Evolutionary conservation across 2,329 filamentous ascomycete species (phyloP).

Genomic region (Magnaporthales sp.): DNA sequence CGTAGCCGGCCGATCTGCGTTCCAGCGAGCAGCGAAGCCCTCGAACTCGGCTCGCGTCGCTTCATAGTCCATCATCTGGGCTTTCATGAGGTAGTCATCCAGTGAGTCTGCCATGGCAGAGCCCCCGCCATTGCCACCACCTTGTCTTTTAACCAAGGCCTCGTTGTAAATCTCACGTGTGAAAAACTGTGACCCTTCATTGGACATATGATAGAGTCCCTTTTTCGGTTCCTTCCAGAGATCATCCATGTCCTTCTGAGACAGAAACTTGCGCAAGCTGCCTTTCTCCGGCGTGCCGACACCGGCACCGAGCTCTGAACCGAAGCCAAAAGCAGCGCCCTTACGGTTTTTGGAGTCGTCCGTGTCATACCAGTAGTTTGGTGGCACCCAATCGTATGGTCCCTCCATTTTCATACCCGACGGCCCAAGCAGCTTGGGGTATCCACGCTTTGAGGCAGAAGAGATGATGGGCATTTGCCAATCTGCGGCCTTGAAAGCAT

Average conservation of each 20-base stretch:
- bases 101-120: constrained; percentile 17
- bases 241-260: constrained; percentile 37
- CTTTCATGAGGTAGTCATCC: constrained; percentile 49
- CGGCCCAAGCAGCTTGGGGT: constrained; percentile 39
- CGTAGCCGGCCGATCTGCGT: constrained; percentile 40
- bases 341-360: constrained; percentile 27
- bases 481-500: constrained; percentile 37
- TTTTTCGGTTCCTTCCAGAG: constrained; percentile 47
- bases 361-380: constrained; percentile 53
- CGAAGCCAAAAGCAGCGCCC: constrained; percentile 55
- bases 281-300: constrained; percentile 51
- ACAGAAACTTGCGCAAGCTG: constrained; percentile 46
- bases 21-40: constrained; percentile 43
- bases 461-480: constrained; percentile 51
- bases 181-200: constrained; percentile 43
- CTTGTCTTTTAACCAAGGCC: constrained; percentile 43
- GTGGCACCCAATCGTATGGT: constrained; percentile 58
- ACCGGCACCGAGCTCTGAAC: constrained; percentile 52
- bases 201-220: constrained; percentile 51
- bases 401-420: constrained; percentile 59
- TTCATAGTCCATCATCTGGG: constrained; percentile 57
- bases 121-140: constrained; percentile 14
- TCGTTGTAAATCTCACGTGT: constrained; percentile 49
- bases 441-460: constrained; percentile 47
- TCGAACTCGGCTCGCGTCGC: constrained; percentile 52